Evolutionary conservation across 371 early-diverging fungal species (phyloP), one percentile per base, ranked within the genome.

Genomic region (Coemansia sp.): DNA sequence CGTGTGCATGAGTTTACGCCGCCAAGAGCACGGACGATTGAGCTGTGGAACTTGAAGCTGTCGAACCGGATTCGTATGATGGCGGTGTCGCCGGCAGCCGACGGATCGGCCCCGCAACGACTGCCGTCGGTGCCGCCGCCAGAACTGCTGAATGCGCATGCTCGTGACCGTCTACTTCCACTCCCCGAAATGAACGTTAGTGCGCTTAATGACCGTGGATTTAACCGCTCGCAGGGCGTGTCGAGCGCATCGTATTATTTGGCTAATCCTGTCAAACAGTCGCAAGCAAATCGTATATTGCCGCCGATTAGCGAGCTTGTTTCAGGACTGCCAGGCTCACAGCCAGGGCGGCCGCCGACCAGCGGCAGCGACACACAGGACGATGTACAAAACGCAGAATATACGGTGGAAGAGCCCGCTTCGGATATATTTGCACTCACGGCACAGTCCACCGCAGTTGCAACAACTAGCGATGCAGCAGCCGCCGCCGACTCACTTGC

Each of bases 21-120:
- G 2, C 69, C 72, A 40, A 65, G 78, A 1, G 75, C 74, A 0
- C 55, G 24, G 24, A 69, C 78, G 0, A 69, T 77, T 15, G 60
- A 32, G 3, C 13, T 63, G 60, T 77, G 78, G 78, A 44, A 69
- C 28, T 21, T 55, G 7, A 77, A 77, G 64, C 51, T 77, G 66
- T 65, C 78, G 9, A 73, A 73, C 52, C 64, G 78, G 24, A 69
- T 77, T 11, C 62, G 78, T 15, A 61, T 77, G 59, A 77, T 77
- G 78, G 70, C 78, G 0, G 66, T 77, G 23, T 51, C 74, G 12
- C 78, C 78, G 15, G 78, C 78, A 1, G 61, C 78, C 2, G 78
- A 77, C 8, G 78, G 78, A 1, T 77, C 78, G 13, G 78, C 78
- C 24, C 78, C 78, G 4, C 78, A 58, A 17, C 58, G 78, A 1